Evolutionary conservation across 352 stramenopile species (phyloP).

Genomic region (Phytophthora citrophthora): DNA sequence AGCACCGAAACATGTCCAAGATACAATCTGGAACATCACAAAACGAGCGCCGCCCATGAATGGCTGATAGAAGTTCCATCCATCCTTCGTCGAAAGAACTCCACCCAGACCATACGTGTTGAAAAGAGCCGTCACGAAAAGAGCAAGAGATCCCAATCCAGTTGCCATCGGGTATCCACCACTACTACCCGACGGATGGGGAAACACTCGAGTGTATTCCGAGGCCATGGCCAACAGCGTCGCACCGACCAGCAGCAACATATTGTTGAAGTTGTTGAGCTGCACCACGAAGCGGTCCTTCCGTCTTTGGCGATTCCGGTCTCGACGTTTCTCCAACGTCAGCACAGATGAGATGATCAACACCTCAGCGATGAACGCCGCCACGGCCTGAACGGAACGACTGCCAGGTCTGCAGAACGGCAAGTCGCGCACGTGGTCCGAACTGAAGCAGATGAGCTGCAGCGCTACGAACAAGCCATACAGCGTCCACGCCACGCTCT

Average conservation of each 20-base stretch:
- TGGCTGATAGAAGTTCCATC: conserved; percentile 87
- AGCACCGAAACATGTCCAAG: conserved; percentile 79
- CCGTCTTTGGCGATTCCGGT: conserved; percentile 38
- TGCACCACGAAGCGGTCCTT: conserved; percentile 69
- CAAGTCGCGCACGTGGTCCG: conserved; percentile 15
- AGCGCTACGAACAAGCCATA: conserved; percentile 62
- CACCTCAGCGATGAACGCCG: conserved; percentile 75
- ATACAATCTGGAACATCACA: conserved; percentile 77
- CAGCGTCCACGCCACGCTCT: conserved; percentile 63
- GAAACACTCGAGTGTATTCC: conserved; percentile 59
- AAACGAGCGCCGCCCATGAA: conserved; percentile 78
- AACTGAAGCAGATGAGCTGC: conserved; percentile 44
- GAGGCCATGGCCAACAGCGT: conserved; percentile 64
- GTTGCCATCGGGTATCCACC: conserved; percentile 59
- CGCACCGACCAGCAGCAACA: conserved; percentile 76
- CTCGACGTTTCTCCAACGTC: conserved; percentile 55
- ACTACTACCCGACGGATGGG: conserved; percentile 38
- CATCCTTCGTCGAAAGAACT: conserved; percentile 68
- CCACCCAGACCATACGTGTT: conserved; percentile 87
- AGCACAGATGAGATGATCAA: conserved; percentile 84
- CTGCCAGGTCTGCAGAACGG: conserved; percentile 53
- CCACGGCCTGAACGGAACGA: conserved; percentile 60
- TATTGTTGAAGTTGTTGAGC: conserved; percentile 90
- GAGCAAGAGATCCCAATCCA: conserved; percentile 62
- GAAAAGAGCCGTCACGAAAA: conserved; percentile 77